Evolutionary conservation across 2,329 filamentous ascomycete genomes (phyloP).

Genomic region (Alternaria gaisen): DNA sequence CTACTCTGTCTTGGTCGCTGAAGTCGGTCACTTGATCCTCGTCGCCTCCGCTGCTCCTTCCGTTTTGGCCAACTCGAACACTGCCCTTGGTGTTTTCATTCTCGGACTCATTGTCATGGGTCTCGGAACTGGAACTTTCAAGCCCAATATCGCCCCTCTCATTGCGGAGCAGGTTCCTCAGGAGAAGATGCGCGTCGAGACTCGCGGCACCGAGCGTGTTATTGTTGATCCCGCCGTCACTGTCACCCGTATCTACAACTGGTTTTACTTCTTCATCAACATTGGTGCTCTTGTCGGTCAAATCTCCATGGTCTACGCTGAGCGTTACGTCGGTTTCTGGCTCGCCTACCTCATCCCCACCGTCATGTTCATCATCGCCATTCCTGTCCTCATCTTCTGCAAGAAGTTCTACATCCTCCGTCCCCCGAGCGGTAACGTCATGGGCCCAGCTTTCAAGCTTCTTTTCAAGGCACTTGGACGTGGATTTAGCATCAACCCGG

Average conservation of each 20-base stretch:
- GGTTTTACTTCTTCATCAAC: slow-evolving; percentile 53
- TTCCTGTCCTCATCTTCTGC: slow-evolving; percentile 66
- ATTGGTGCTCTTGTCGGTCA: slow-evolving; percentile 49
- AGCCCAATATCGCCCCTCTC: slow-evolving; percentile 68
- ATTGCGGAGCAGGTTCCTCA: slow-evolving; percentile 71
- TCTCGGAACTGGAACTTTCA: slow-evolving; percentile 74
- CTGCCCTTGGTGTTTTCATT: slow-evolving; percentile 65
- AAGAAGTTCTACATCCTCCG: slow-evolving; percentile 68
- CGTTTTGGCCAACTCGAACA: slow-evolving; percentile 58
- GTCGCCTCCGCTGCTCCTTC: slow-evolving; percentile 63
- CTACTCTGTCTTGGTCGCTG: slow-evolving; percentile 66
- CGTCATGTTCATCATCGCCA: slow-evolving; percentile 67
- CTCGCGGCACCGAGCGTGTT: slow-evolving; percentile 63
- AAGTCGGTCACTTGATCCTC: slow-evolving; percentile 64
- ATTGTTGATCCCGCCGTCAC: slow-evolving; percentile 73
- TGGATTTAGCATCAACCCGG: slow-evolving; percentile 66
- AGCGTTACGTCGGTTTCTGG: slow-evolving; percentile 72
- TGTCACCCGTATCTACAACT: slow-evolving; percentile 73
- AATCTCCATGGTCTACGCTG: slow-evolving; percentile 51
- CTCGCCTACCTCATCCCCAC: slow-evolving; percentile 75
- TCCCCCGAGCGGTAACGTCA: slow-evolving; percentile 73
- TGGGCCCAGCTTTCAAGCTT: slow-evolving; percentile 70
- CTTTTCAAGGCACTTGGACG: slow-evolving; percentile 61
- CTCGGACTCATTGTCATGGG: slow-evolving; percentile 69
- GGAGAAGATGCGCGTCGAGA: slow-evolving; percentile 60